A percentile compares a stretch with the other conserved stretches of the same genome.
These are phyloP conservation scores for Aegle marmelos DNA, from an alignment of 345 rosid genomes.

Conservation along the genomic window DNA sequence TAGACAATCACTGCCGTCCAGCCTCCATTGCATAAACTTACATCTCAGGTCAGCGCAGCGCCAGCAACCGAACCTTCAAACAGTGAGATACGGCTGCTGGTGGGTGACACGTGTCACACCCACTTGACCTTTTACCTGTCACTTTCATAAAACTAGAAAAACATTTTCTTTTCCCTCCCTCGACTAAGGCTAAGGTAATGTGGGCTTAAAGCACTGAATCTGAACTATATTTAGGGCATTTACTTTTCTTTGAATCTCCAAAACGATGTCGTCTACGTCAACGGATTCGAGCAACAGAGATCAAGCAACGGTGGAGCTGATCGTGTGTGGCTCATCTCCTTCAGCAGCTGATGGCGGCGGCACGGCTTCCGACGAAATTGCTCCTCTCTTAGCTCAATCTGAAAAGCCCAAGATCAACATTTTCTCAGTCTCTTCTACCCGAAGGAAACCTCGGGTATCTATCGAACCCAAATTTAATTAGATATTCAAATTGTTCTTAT, in stretches of 20 bases:
- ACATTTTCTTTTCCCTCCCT: not conserved
- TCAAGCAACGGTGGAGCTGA: conserved; percentile 61
- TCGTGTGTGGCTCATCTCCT: conserved; percentile 42
- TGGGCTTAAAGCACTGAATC: not conserved
- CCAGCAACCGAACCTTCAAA: not conserved
- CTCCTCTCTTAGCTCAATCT: conserved; percentile 56
- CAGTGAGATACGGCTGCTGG: not conserved
- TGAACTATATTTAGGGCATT: not conserved
- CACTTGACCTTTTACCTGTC: conserved; percentile 12
- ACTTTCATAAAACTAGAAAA: not conserved
- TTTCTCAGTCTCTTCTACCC: conserved; percentile 64
- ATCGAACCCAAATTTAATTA: not conserved
- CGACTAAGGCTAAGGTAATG: not conserved
- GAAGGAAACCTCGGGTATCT: conserved; percentile 65
- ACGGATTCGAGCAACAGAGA: conserved; percentile 21
- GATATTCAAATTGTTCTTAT: not conserved
- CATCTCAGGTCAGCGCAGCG: not conserved
- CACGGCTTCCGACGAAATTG: conserved; percentile 53
- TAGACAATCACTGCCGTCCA: not conserved
- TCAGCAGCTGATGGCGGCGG: conserved; percentile 23
- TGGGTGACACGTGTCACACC: conserved; percentile 1
- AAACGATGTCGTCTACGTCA: conserved; percentile 9
- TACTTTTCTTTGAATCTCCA: not conserved
- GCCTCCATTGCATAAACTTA: not conserved
- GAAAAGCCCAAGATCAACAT: conserved; percentile 76